Evolutionary conservation across 352 stramenopile genomes (phyloP).

Genomic region (Pythium phragmitis): DNA sequence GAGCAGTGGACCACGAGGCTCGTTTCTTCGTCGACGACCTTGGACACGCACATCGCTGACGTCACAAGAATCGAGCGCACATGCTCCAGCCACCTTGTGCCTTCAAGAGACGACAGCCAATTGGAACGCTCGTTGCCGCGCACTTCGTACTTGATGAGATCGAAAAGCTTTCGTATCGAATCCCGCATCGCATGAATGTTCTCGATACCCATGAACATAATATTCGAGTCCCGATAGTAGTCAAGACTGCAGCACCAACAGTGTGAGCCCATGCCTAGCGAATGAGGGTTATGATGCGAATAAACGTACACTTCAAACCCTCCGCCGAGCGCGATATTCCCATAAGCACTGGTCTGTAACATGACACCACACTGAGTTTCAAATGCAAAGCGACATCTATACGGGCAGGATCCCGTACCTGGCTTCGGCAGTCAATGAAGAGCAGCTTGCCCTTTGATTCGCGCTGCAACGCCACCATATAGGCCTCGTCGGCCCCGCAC

Average conservation of each 20-base stretch:
- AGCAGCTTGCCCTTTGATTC: slow-evolving; percentile 63
- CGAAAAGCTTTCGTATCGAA: slow-evolving; percentile 78
- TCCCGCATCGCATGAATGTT: slow-evolving; percentile 94
- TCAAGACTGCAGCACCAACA: slow-evolving; percentile 36
- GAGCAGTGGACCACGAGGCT: slow-evolving; percentile 98
- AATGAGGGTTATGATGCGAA: background rate
- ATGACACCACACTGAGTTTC: background rate
- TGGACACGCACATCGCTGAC: slow-evolving; percentile 92
- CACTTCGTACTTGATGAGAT: slow-evolving; percentile 85
- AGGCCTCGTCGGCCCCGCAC: slow-evolving; percentile 90
- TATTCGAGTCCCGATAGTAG: slow-evolving; percentile 81
- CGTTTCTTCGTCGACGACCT: slow-evolving; percentile 80
- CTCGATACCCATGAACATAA: slow-evolving; percentile 88
- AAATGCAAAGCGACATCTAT: too few species aligned
- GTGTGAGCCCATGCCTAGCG: slow-evolving; percentile 10
- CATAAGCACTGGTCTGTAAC: slow-evolving; percentile 75
- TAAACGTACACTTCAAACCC: slow-evolving; percentile 82
- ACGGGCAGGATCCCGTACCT: slow-evolving; percentile 28
- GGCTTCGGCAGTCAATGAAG: slow-evolving; percentile 82
- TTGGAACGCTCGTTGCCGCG: slow-evolving; percentile 76
- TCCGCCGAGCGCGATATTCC: slow-evolving; percentile 76
- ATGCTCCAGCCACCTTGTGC: slow-evolving; percentile 81
- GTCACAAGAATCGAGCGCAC: slow-evolving; percentile 80
- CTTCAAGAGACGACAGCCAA: slow-evolving; percentile 79
- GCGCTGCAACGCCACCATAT: slow-evolving; percentile 51